Conservation (phyloP, 176 grass and related monocot species). For the Panicum miliaceum region DNA sequence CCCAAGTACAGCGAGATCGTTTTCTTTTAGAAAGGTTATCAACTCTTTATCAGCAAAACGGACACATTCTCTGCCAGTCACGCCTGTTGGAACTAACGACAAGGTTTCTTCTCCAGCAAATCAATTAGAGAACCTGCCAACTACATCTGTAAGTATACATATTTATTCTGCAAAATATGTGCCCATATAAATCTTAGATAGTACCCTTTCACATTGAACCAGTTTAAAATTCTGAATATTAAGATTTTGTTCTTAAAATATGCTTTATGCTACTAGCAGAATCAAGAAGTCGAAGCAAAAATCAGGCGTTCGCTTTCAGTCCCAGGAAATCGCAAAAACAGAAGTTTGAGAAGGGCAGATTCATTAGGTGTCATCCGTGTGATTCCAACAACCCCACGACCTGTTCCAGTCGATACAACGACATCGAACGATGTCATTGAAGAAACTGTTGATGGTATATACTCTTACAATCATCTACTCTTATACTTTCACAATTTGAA, state of each 20-base stretch:
- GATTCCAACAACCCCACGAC: constrained; percentile 79
- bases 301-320: constrained; percentile 92
- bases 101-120: constrained; percentile 49
- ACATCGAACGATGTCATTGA: constrained; percentile 58
- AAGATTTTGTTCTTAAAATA: background rate
- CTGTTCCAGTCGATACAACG: constrained; percentile 44
- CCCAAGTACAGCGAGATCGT: constrained; percentile 51
- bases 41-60: constrained; percentile 66
- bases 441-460: constrained; percentile 67
- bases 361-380: constrained; percentile 85
- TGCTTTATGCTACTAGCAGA: constrained; percentile 37
- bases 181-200: constrained; percentile 28
- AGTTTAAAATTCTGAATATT: constrained; percentile 3
- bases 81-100: constrained; percentile 56
- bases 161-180: background rate
- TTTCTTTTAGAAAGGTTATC: constrained; percentile 88
- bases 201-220: background rate
- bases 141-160: constrained; percentile 61
- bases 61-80: constrained; percentile 89
- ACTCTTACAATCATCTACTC: constrained; percentile 20
- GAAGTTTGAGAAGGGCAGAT: constrained; percentile 78
- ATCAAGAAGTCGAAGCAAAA: constrained; percentile 65
- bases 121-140: constrained; percentile 56
- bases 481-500: constrained; percentile 12
- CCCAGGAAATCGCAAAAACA: constrained; percentile 82